Base-by-base conservation (phyloP, 106 monocot species). In the Acorus calamus region DNA sequence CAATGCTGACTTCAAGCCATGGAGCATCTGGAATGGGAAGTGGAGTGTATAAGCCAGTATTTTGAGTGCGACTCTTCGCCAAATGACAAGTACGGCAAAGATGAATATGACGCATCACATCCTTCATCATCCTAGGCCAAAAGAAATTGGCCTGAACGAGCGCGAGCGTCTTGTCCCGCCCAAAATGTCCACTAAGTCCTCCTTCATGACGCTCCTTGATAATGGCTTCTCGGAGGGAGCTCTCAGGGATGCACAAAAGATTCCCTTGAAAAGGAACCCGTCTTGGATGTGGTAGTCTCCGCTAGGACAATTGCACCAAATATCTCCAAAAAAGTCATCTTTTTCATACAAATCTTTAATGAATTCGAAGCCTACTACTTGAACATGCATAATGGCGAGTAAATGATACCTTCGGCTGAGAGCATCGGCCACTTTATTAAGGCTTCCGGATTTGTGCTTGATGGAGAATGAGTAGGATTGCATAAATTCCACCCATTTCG, bases 231-330 rank as follows among this genome's bases (percentile, higher is more conserved):
- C 56, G 5, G 0, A 49, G 47, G 3, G 67, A 68, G 28, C 44
- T 42, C 1, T 45, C 14, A 3, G 45, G 56, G 47, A 67, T 67
- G 11, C 45, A 67, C 8, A 67, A 57, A 47, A 14, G 4, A 44
- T n/a, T 57, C 6, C 7, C 7, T 55, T 56, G 11, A 68, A 68
- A 57, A 67, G 44, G 12, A 47, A 67, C 44, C 55, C 56, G 10
- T 14, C 46, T 3, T 57, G 56, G 6, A 67, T 3, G 10, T 50
- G 41, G 28, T 46, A 48, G 3, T 64, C 11, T 13, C 28, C 7
- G 3, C 51, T 41, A 14, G 64, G 3, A 7, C 64, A 11, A 7
- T 51, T 9, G 5, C 0, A 0, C 51, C 51, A 51, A 51, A 51
- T 51, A 7, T 5, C 9, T 5, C 9, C 9, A 9, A 51, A 51